Conservation (phyloP, 108 stramenopile species). For the Cylindrotheca closterium region DNA sequence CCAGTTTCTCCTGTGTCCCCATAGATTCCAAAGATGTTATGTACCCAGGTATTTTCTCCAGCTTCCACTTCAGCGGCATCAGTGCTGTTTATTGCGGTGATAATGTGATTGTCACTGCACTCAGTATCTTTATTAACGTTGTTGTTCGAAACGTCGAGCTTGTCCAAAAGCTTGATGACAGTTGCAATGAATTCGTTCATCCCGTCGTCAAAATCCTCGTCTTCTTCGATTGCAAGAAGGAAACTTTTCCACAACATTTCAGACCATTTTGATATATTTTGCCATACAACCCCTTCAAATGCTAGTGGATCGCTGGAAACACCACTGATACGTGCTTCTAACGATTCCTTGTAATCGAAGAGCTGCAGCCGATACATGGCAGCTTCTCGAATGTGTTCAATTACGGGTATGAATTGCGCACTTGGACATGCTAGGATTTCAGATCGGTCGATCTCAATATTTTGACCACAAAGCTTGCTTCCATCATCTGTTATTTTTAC, state of each 20-base stretch:
- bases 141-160: constrained; percentile 31
- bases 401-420: constrained; percentile 77
- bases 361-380: constrained; percentile 76
- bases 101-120: constrained; percentile 21
- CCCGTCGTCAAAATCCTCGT: constrained; percentile 78
- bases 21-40: constrained; percentile 54
- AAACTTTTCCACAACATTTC: constrained; percentile 76
- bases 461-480: constrained; percentile 30
- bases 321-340: constrained; percentile 22
- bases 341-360: constrained; percentile 60
- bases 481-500: constrained; percentile 45
- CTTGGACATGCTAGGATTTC: constrained; percentile 70
- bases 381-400: constrained; percentile 77
- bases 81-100: constrained; percentile 11
- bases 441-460: constrained; percentile 48
- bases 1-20: constrained; percentile 1
- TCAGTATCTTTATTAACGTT: background rate
- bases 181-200: constrained; percentile 69
- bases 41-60: constrained; percentile 33
- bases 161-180: constrained; percentile 67
- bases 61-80: background rate
- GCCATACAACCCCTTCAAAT: constrained; percentile 30
- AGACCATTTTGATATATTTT: constrained; percentile 55
- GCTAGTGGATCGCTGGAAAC: constrained; percentile 4
- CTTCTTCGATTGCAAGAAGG: constrained; percentile 74